Evolutionary conservation across 1,139 yeast species (phyloP), one percentile per base, ranked within the genome.

Genomic region (Suhomyces yuchorum): DNA sequence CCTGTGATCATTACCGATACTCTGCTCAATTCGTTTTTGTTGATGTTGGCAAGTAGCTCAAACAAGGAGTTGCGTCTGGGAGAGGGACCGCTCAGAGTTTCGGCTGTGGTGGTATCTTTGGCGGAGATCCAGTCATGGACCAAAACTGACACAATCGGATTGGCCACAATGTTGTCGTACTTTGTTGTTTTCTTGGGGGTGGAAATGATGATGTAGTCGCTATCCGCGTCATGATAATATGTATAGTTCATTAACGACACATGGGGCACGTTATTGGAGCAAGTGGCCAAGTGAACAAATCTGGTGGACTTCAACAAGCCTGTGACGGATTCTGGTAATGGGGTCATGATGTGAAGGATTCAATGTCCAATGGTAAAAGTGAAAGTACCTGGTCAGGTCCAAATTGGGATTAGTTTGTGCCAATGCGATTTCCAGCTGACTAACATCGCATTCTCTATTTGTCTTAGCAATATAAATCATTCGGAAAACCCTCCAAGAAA

Each of bases 201-300:
- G 6, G 96, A 81, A 50, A 91, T 71, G 32, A 91, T 80, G 43
- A 90, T 79, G 51, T 77, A 75, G 47, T 76, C 76, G 4, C 64
- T 60, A 38, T 70, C 76, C 48, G 65, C 62, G 23, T 67, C 65
- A 36, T 66, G 67, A 59, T 67, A 79, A 40, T 82, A 88, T 4
- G 93, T 84, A 63, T 87, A 91, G 66, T 89, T 91, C 97, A 91
- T 91, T 56, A 91, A 76, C 11, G 93, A 80, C 2, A 90, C 96
- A 56, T 91, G 95, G 7, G 97, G 97, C 30, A 78, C 61, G 49
- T 84, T 78, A 44, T 83, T 70, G 43, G 76, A 68, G 50, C 87
- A 80, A 1, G 97, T 91, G 8, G 92, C 97, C 45, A 91, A 74
- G 65, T 91, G 97, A 38, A 91, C 80, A 64, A 84, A 85, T 52